A percentile compares a stretch with the other conserved stretches of the same genome.
These are phyloP conservation scores for Carex myosuroides DNA, from an alignment of 176 grass and related monocot genomes.

Conservation along the genomic window DNA sequence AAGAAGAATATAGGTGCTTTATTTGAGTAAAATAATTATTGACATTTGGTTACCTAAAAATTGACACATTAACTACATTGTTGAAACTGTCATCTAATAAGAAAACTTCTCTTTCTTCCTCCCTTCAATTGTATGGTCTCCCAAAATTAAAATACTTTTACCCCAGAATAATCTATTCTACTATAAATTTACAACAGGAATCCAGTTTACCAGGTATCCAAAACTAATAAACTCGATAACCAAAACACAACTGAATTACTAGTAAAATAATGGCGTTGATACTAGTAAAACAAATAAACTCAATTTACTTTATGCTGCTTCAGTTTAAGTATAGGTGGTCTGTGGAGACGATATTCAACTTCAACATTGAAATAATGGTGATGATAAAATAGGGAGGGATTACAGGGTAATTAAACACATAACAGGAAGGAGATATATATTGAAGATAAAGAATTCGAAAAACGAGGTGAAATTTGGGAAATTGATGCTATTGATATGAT, in stretches of 20 bases:
- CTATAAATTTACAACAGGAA: neutral
- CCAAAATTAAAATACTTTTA: neutral
- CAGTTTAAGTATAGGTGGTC: neutral
- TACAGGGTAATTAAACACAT: neutral
- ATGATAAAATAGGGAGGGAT: neutral
- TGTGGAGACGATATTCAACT: neutral
- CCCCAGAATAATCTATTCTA: neutral
- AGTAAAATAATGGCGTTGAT: neutral
- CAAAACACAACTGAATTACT: neutral
- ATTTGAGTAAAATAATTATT: neutral
- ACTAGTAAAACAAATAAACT: neutral
- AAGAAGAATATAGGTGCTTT: conserved; percentile 1
- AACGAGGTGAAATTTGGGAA: neutral
- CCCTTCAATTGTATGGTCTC: neutral
- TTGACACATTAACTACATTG: conserved; percentile 21
- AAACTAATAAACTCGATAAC: neutral
- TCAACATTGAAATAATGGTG: neutral
- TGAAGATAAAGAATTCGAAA: neutral
- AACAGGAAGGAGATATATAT: neutral
- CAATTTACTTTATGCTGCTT: neutral
- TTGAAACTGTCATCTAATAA: neutral
- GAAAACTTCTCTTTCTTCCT: neutral
- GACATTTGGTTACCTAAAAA: conserved; percentile 20
- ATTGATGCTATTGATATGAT: neutral
- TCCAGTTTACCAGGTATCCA: neutral